Evolutionary conservation across 805 yeast genomes (phyloP).

Genomic region (Ogataea ganodermae): DNA sequence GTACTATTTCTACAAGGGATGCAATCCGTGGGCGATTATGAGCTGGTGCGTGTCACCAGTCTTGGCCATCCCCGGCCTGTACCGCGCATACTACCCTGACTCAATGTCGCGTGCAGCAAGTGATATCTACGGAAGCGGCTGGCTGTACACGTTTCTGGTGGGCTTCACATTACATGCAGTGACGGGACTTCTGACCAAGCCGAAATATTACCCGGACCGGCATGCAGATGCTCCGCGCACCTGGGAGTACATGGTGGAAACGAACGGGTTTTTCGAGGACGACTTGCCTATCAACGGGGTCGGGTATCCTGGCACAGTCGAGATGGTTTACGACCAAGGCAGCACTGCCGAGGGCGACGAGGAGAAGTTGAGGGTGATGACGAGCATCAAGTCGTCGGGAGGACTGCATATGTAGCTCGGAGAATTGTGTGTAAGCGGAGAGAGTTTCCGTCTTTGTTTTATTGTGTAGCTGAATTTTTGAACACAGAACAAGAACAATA

Average conservation of each 20-base stretch:
- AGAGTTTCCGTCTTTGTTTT: neutral
- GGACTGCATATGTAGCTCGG: constrained; percentile 16
- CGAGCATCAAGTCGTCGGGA: constrained; percentile 23
- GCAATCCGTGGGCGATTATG: constrained; percentile 19
- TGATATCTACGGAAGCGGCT: constrained; percentile 25
- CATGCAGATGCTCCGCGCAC: constrained; percentile 25
- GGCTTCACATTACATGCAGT: constrained; percentile 18
- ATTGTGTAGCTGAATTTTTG: neutral
- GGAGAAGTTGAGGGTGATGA: constrained; percentile 16
- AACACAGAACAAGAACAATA: neutral
- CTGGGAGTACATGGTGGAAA: constrained; percentile 24
- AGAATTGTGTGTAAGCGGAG: neutral
- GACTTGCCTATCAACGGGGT: constrained; percentile 27
- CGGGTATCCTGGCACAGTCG: constrained; percentile 22
- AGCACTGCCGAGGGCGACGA: constrained; percentile 5
- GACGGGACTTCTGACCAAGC: constrained; percentile 19
- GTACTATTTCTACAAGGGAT: constrained; percentile 19
- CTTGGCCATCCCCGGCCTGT: constrained; percentile 30
- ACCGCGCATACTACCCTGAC: constrained; percentile 27
- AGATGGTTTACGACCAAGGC: constrained; percentile 11
- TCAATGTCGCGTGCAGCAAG: constrained; percentile 19
- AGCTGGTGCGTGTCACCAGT: constrained; percentile 24
- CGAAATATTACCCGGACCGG: constrained; percentile 21
- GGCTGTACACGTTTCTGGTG: constrained; percentile 23
- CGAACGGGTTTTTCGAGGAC: constrained; percentile 27